Evolutionary conservation across 495 filamentous ascomycete species (phyloP).

Genomic region (Daldinia concentrica): DNA sequence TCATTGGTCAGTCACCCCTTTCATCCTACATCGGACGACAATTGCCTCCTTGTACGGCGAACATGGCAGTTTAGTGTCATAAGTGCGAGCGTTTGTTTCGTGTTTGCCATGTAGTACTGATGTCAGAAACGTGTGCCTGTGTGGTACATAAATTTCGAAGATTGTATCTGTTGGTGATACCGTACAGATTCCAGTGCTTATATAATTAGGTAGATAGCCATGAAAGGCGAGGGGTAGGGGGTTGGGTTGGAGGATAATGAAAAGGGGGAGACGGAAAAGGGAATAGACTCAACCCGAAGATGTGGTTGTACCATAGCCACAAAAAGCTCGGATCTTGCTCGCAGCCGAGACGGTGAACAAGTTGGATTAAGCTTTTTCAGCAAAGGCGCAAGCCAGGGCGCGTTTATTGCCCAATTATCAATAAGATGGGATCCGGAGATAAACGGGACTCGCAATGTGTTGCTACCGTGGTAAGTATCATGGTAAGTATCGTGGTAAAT

Average conservation of each 20-base stretch:
- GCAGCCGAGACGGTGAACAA: constrained; percentile 1
- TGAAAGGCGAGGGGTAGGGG: not conserved
- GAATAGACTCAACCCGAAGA: not conserved
- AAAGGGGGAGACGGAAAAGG: not conserved
- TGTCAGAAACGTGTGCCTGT: not conserved
- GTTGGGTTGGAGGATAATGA: not conserved
- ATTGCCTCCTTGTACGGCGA: not conserved
- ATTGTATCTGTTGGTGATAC: not conserved
- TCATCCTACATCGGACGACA: not conserved
- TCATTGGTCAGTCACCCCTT: not conserved
- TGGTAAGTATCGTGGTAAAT: not conserved
- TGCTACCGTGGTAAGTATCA: not conserved
- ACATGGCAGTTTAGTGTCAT: not conserved
- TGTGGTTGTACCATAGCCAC: not conserved
- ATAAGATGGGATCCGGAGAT: not conserved
- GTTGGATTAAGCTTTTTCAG: not conserved
- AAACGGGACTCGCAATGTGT: not conserved
- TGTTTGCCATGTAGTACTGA: not conserved
- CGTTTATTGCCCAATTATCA: not conserved
- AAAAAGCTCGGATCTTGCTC: constrained; percentile 6
- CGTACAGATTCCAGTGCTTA: not conserved
- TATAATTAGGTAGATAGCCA: not conserved
- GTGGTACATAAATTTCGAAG: not conserved
- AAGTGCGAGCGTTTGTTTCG: not conserved
- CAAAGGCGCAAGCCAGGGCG: not conserved